phyloP scores from a whole-genome alignment of 805 yeast species.

The Kuraishia molischiana region DNA sequence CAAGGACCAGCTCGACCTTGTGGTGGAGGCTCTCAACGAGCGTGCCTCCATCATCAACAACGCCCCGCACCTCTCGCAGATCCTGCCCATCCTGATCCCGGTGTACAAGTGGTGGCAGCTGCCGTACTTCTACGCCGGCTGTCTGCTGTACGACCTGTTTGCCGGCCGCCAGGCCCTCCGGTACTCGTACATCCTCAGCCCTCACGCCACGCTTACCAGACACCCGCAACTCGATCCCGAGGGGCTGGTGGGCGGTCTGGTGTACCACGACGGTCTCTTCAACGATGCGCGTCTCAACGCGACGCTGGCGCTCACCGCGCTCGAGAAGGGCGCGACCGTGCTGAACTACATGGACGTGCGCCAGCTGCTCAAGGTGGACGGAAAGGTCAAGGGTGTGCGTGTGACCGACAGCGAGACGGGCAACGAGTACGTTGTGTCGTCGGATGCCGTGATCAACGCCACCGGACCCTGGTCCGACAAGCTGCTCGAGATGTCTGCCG shows the following conservation, averaged over 20 bases:
- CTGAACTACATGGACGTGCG: slow-evolving; percentile 80
- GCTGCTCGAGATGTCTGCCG: slow-evolving; percentile 78
- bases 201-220: slow-evolving; percentile 53
- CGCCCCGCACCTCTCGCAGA: slow-evolving; percentile 83
- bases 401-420: slow-evolving; percentile 69
- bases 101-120: slow-evolving; percentile 93
- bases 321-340: slow-evolving; percentile 81
- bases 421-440: slow-evolving; percentile 46
- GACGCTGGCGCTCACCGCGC: slow-evolving; percentile 77
- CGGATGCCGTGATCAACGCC: slow-evolving; percentile 79
- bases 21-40: slow-evolving; percentile 82
- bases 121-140: slow-evolving; percentile 88
- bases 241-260: slow-evolving; percentile 79
- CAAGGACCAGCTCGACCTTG: slow-evolving; percentile 80
- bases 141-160: slow-evolving; percentile 84
- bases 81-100: slow-evolving; percentile 93
- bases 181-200: slow-evolving; percentile 62
- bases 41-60: slow-evolving; percentile 78
- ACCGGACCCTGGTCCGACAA: slow-evolving; percentile 91
- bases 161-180: slow-evolving; percentile 86
- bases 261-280: slow-evolving; percentile 92
- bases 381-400: slow-evolving; percentile 62
- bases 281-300: slow-evolving; percentile 90
- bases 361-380: slow-evolving; percentile 58
- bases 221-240: slow-evolving; percentile 82